Conservation (phyloP, 768 basidiomycete genomes). For the Boletus rex-veris region DNA sequence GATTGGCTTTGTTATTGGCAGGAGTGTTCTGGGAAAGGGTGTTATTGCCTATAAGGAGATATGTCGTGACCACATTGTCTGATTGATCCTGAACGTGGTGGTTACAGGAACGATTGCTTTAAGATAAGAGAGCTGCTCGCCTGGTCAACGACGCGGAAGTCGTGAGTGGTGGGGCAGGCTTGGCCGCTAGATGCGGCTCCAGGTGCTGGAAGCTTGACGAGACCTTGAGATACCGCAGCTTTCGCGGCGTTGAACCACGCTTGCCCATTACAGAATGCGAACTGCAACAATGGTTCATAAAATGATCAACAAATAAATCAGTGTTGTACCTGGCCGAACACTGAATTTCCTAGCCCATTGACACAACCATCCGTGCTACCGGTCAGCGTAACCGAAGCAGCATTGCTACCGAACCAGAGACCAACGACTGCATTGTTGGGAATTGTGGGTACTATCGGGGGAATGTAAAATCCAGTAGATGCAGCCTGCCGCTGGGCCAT, state of each 20-base stretch:
- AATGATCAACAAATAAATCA: neutral
- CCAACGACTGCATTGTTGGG: slow-evolving; percentile 24
- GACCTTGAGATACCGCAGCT: slow-evolving; percentile 17
- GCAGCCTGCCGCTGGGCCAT: slow-evolving; percentile 11
- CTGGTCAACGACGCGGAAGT: slow-evolving; percentile 29
- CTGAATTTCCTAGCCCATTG: slow-evolving; percentile 20
- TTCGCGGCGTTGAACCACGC: slow-evolving; percentile 24
- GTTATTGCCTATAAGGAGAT: slow-evolving; percentile 20
- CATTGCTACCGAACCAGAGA: slow-evolving; percentile 30
- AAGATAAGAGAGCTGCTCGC: neutral
- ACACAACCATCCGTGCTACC: slow-evolving; percentile 21
- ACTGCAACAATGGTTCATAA: slow-evolving; percentile 6
- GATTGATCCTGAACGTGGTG: slow-evolving; percentile 22
- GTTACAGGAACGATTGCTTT: neutral
- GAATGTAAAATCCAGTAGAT: slow-evolving; percentile 19
- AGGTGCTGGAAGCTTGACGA: slow-evolving; percentile 19
- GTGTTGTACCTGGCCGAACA: slow-evolving; percentile 24
- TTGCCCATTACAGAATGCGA: slow-evolving; percentile 25
- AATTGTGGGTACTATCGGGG: slow-evolving; percentile 22
- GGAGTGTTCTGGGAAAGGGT: slow-evolving; percentile 29
- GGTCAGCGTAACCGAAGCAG: slow-evolving; percentile 19
- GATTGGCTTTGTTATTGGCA: slow-evolving; percentile 23
- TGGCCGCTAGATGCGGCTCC: slow-evolving; percentile 20
- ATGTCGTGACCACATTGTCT: slow-evolving; percentile 27
- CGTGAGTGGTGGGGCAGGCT: slow-evolving; percentile 25